A percentile compares a stretch with the other conserved stretches of the same genome.
Evolutionary conservation across 495 filamentous ascomycete genomes (phyloP).

Genomic region (Sabuloglossum arenarium): DNA sequence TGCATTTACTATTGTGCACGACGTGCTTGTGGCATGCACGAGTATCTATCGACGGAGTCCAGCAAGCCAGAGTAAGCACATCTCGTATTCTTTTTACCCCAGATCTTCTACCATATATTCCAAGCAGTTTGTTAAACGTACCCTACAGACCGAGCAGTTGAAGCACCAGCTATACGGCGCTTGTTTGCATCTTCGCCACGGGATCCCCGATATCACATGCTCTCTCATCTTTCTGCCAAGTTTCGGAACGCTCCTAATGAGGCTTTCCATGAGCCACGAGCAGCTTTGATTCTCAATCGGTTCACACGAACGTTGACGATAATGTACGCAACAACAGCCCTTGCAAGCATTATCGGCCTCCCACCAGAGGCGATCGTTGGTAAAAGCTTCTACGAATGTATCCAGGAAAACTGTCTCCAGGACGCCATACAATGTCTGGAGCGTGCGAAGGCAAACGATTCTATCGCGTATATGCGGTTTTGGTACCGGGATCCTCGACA

Average conservation of each 20-base stretch:
- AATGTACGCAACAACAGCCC: slow-evolving; percentile 67
- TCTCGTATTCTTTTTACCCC: neutral
- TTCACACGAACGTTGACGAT: slow-evolving; percentile 68
- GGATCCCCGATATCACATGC: slow-evolving; percentile 82
- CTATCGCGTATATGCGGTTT: slow-evolving; percentile 84
- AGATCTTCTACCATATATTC: neutral
- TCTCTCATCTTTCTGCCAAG: slow-evolving; percentile 64
- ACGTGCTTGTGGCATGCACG: slow-evolving; percentile 70
- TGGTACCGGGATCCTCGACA: slow-evolving; percentile 56
- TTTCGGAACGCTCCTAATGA: slow-evolving; percentile 41
- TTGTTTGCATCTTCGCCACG: slow-evolving; percentile 63
- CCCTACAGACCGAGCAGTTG: slow-evolving; percentile 46
- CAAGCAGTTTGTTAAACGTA: neutral
- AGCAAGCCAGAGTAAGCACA: slow-evolving; percentile 50
- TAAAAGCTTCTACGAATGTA: slow-evolving; percentile 65
- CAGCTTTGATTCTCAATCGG: slow-evolving; percentile 69
- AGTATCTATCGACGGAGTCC: slow-evolving; percentile 52
- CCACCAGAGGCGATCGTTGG: slow-evolving; percentile 40
- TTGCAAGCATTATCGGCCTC: slow-evolving; percentile 52
- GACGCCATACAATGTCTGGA: slow-evolving; percentile 63
- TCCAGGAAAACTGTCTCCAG: slow-evolving; percentile 49
- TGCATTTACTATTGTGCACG: slow-evolving; percentile 73
- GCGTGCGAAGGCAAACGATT: slow-evolving; percentile 79
- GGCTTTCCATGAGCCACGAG: slow-evolving; percentile 51
- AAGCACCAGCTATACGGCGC: slow-evolving; percentile 56